Evolutionary conservation across 495 filamentous ascomycete genomes (phyloP).

Genomic region (Oidiodendron maius): DNA sequence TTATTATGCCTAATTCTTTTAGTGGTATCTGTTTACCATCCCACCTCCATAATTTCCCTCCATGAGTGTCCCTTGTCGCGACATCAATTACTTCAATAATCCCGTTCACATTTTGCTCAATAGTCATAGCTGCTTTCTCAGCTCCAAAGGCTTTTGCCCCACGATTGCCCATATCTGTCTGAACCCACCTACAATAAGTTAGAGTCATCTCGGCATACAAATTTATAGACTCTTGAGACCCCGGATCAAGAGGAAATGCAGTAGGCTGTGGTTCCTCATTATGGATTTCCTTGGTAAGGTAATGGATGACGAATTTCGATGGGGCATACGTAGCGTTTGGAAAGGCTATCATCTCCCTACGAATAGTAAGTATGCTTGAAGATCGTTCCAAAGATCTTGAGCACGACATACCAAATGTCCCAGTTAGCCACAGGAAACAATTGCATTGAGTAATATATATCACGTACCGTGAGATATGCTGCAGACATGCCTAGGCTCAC

Average conservation of each 20-base stretch:
- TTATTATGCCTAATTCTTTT: no score
- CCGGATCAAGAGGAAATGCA: conserved; percentile 29
- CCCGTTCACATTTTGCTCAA: conserved; percentile 31
- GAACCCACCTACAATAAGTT: conserved; percentile 27
- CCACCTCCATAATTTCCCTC: conserved; percentile 28
- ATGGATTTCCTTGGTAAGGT: conserved; percentile 31
- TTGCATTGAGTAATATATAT: no score
- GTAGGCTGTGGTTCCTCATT: conserved; percentile 31
- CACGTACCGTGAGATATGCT: conserved; percentile 22
- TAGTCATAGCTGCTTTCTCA: conserved; percentile 25
- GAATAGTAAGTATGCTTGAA: no score
- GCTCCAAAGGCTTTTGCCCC: conserved; percentile 30
- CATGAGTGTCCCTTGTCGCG: conserved; percentile 31
- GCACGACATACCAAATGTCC: no score
- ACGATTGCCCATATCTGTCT: conserved; percentile 40
- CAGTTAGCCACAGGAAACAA: no score
- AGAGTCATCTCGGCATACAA: neutral
- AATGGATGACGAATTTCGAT: conserved; percentile 34
- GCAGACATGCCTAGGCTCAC: conserved; percentile 29
- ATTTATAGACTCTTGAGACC: neutral
- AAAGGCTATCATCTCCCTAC: conserved; percentile 10
- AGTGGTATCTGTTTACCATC: conserved; percentile 13
- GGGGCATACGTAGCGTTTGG: conserved; percentile 33
- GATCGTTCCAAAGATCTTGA: no score
- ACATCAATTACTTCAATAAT: conserved; percentile 32